Base-by-base conservation (phyloP, 345 rosid species). In the Euphorbia peplus region DNA sequence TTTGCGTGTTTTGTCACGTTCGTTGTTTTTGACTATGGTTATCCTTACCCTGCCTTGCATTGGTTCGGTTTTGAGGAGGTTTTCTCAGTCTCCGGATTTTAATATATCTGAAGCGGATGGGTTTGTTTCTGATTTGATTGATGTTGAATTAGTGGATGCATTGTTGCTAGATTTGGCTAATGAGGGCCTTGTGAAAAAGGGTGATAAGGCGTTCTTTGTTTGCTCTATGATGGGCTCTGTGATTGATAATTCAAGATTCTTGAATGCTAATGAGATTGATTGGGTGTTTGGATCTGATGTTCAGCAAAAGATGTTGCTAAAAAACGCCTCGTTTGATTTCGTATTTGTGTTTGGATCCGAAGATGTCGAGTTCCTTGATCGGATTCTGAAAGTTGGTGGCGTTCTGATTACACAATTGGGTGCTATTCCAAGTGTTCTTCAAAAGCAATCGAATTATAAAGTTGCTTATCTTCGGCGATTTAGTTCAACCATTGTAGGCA, bases 111-210 rank as follows among this genome's bases (percentile, higher is more conserved):
- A 15, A 0, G 66, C n/a, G 0, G 66, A 74, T 24, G 76, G 29
- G 51, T 26, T 16, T 14, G 71, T 52, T 30, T 64, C 71, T 50
- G 76, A 73, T 46, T 21, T 59, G 52, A 60, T 67, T 39, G 63
- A 68, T 66, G 67, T 70, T 16, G 82, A 76, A 66, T 70, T 65
- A 56, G 54, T 82, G 69, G 79, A 82, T 61, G 35, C 73, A 47
- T 37, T 86, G 19, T 69, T 84, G 52, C 60, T 68, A 64, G 88
- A 86, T 73, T 70, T 82, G 70, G 65, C 67, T 46, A 65, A 65
- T 8, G 86, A 78, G 80, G 90, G 83, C 41, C 84, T 86, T 56
- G 24, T 85, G n/a, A 76, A 65, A 68, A 75, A 76, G 47, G 82
- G 86, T 3, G 78, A 86, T 47, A 83, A 76, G 56, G 83, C 77